Conservation (phyloP, 768 basidiomycete genomes). For the Guyanaporus albipodus region DNA sequence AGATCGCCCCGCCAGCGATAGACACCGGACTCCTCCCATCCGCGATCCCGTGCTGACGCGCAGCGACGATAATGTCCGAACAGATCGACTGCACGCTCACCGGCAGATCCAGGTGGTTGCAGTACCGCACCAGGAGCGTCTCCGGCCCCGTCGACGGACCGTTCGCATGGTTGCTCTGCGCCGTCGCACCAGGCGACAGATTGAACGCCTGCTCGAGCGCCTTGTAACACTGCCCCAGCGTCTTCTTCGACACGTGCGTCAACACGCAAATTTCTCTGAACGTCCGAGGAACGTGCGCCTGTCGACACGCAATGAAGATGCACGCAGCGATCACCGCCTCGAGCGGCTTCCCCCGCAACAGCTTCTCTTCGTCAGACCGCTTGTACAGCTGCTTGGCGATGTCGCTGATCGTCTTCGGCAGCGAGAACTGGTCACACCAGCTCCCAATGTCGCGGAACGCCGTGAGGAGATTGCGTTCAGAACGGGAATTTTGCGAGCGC, state of each 20-base stretch:
- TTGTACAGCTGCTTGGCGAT: constrained; percentile 98
- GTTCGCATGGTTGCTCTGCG: constrained; percentile 37
- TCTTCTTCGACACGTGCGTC: constrained; percentile 92
- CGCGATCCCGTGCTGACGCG: constrained; percentile 81
- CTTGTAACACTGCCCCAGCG: constrained; percentile 90
- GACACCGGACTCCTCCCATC: constrained; percentile 95
- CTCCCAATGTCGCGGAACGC: constrained; percentile 89
- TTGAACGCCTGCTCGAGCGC: constrained; percentile 87
- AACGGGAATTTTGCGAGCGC: constrained; percentile 70
- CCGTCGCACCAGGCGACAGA: constrained; percentile 74
- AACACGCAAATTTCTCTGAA: constrained; percentile 95
- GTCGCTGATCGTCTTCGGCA: constrained; percentile 91
- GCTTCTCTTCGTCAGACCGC: constrained; percentile 92
- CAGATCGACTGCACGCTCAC: constrained; percentile 80
- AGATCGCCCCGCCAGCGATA: constrained; percentile 97
- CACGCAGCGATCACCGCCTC: constrained; percentile 96
- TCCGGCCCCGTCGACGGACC: constrained; percentile 69
- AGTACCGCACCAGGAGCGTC: constrained; percentile 87
- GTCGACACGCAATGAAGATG: constrained; percentile 95
- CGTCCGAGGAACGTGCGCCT: constrained; percentile 92
- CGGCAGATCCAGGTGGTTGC: constrained; percentile 87
- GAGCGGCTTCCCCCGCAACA: constrained; percentile 85
- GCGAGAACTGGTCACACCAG: constrained; percentile 94
- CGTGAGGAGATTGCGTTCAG: constrained; percentile 79
- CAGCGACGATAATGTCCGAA: constrained; percentile 74